Base-by-base conservation (phyloP, 225 moss, liverwort and hornwort genomes). In the Physcomitrium patens region DNA sequence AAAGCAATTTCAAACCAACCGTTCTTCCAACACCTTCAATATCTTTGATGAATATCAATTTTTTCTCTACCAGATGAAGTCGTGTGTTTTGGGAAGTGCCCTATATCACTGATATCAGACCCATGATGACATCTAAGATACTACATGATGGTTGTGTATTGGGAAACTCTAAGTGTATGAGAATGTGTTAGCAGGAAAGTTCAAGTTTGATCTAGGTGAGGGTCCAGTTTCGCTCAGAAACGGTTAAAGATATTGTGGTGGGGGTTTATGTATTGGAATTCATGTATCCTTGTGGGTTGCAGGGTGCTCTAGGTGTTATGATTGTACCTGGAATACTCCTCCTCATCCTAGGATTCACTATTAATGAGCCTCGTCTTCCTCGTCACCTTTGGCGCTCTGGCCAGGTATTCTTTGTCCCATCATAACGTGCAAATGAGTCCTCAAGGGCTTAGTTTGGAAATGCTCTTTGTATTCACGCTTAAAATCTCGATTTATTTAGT, bases 291-390 rank as follows among this genome's bases (percentile, higher is more conserved):
- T 63, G 42, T 67, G 71, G 43, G 42, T 79, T 80, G 79, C 87
- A 96, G 92, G 89, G 86, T 81, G 91, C 96, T 60, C 68, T 96
- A 41, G 86, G 89, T 26, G 74, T 94, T 61, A 89, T 89, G 94
- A 24, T 91, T 58, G 77, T 92, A 44, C 96, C 96, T 14, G 94
- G 94, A 44, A 66, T 84, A 68, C 94, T 96, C 51, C 85, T 96
- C 77, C 72, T 96, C 65, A 68, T 94, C 72, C 87, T 96, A 28
- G 94, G 94, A 31, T 91, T 96, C 77, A 86, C 89, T 72, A 82
- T 96, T 57, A 81, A 79, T 69, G 96, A 96, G 79, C 89, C 85
- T 61, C 90, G 87, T 45, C 90, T 89, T 46, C 76, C 84, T 49
- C 91, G 82, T 53, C 85, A 84, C 63, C 85, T 83, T 70, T 93